Percentiles rank a stretch among this genome's conserved stretches.
These are phyloP conservation scores for Chaetomium cochliodes DNA, from an alignment of 495 filamentous ascomycete genomes.

Conservation along the genomic window DNA sequence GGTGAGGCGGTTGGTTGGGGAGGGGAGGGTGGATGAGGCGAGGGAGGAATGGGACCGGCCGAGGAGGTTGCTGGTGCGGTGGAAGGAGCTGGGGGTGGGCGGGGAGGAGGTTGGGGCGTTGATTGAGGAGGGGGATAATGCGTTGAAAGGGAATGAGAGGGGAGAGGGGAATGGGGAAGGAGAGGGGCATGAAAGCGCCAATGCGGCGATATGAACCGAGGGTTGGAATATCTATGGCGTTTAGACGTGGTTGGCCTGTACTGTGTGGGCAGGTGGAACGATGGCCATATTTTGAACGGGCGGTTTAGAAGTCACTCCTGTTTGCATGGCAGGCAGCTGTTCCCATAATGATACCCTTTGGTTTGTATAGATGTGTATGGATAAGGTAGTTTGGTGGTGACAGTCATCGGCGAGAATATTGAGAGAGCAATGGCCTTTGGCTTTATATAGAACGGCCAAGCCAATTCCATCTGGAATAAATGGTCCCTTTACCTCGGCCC, in stretches of 20 bases:
- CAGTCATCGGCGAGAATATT: too few relatives aligned
- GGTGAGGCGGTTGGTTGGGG: conserved; percentile 59
- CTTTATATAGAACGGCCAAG: too few relatives aligned
- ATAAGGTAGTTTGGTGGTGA: too few relatives aligned
- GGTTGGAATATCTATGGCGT: not conserved
- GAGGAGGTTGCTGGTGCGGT: conserved; percentile 52
- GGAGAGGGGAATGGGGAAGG: conserved; percentile 10
- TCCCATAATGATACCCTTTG: too few relatives aligned
- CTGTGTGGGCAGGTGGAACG: too few relatives aligned
- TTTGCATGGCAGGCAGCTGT: too few relatives aligned
- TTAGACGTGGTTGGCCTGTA: not conserved
- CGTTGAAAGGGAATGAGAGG: conserved; percentile 36
- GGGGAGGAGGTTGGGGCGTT: conserved; percentile 49
- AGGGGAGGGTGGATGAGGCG: conserved; percentile 61
- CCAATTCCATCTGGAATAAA: too few relatives aligned
- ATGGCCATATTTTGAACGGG: too few relatives aligned
- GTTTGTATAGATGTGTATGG: too few relatives aligned
- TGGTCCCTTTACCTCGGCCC: too few relatives aligned
- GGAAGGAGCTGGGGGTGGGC: conserved; percentile 53
- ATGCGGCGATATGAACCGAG: conserved; percentile 1
- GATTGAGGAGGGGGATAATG: conserved; percentile 54
- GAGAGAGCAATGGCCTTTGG: too few relatives aligned
- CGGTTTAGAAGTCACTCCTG: too few relatives aligned
- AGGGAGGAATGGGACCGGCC: conserved; percentile 56
- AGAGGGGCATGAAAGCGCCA: conserved; percentile 11